phyloP scores from a whole-genome alignment of 1,139 yeast genomes.

The Pneumocystis oryctolagi region DNA sequence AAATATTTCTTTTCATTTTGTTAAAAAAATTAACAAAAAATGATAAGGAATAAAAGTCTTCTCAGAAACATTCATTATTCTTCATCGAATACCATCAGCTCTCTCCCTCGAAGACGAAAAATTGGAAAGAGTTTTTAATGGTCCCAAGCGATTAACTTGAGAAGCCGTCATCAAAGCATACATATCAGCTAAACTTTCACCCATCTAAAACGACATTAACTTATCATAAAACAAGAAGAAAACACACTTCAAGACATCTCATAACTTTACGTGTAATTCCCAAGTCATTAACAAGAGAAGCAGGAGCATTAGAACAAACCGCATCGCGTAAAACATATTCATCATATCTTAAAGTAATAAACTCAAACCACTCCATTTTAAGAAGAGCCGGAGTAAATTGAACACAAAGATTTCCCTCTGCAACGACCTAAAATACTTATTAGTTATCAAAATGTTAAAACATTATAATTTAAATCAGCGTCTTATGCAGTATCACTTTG shows the following conservation, averaged over 20 bases:
- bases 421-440: neutral
- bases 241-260: conserved; percentile 5
- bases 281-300: conserved; percentile 3
- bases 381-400: conserved; percentile 5
- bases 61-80: neutral
- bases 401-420: conserved; percentile 5
- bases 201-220: neutral
- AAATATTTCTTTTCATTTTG: neutral
- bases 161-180: conserved; percentile 8
- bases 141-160: conserved; percentile 3
- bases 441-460: neutral
- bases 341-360: conserved; percentile 1
- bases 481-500: neutral
- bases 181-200: conserved; percentile 7
- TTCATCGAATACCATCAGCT: neutral
- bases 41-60: neutral
- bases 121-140: conserved; percentile 2
- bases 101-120: neutral
- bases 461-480: neutral
- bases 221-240: neutral
- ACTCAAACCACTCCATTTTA: conserved; percentile 7
- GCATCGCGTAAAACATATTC: conserved; percentile 5
- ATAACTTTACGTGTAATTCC: conserved; percentile 5
- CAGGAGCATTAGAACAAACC: neutral
- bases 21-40: neutral